Conservation (phyloP, 2,329 filamentous ascomycete species). For the Calonectria fujianensis region DNA sequence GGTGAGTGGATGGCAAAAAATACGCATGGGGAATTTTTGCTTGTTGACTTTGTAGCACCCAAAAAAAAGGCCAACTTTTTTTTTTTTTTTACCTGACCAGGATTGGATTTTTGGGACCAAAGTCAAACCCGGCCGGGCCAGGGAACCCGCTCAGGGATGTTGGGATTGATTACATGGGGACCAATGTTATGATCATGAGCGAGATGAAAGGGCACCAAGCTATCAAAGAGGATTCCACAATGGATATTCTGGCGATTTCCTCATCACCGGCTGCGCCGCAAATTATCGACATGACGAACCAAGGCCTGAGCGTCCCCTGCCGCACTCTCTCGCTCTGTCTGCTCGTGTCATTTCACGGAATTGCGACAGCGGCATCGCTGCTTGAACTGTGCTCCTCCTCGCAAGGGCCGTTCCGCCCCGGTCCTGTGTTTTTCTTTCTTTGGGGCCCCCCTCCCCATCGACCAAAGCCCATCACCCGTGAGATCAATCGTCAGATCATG, state of each 20-base stretch:
- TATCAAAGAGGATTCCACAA: conserved; percentile 9
- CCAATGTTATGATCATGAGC: conserved; percentile 9
- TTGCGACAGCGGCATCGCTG: too few relatives aligned
- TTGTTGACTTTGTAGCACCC: not conserved
- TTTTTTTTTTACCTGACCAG: not conserved
- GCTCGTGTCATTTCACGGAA: not conserved
- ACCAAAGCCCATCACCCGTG: not conserved
- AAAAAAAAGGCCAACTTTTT: not conserved
- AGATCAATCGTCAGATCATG: conserved; percentile 39
- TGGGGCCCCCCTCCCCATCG: not conserved
- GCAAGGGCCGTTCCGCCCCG: conserved; percentile 9
- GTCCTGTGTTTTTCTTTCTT: not conserved
- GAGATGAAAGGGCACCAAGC: conserved; percentile 1
- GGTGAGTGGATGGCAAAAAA: conserved; percentile 13
- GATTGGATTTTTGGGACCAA: conserved; percentile 21
- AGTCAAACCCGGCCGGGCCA: conserved; percentile 12
- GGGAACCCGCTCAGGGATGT: conserved; percentile 15
- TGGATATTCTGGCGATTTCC: not conserved
- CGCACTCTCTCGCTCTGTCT: not conserved
- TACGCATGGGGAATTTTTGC: conserved; percentile 2
- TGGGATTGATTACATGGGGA: not conserved
- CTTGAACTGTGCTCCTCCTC: not conserved
- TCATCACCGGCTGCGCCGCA: conserved; percentile 8
- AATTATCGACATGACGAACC: conserved; percentile 9
- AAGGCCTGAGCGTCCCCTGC: not conserved